These are phyloP conservation scores for Solanum paucissectum DNA, from an alignment of 257 asterid genomes.

Conservation along the genomic window DNA sequence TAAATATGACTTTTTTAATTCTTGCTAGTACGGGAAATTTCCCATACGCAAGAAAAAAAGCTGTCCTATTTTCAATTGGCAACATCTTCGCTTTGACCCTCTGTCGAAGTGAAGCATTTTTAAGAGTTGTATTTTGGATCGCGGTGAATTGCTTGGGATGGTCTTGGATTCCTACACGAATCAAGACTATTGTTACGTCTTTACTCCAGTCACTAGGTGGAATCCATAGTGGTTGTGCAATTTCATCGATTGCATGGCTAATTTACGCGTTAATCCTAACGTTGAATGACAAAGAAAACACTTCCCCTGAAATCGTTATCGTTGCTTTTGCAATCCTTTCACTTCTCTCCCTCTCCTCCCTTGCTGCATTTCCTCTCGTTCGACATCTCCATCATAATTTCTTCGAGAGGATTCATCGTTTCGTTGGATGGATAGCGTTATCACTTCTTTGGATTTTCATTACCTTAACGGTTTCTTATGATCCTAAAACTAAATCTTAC, in stretches of 20 bases:
- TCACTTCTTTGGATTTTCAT: constrained; percentile 51
- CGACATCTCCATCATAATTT: constrained; percentile 82
- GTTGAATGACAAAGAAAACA: constrained; percentile 27
- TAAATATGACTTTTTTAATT: constrained; percentile 31
- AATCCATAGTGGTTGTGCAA: constrained; percentile 67
- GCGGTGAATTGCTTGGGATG: constrained; percentile 48
- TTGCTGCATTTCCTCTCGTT: constrained; percentile 64
- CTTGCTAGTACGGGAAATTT: constrained; percentile 50
- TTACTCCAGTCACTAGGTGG: constrained; percentile 61
- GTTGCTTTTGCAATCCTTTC: constrained; percentile 42
- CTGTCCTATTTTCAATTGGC: constrained; percentile 44
- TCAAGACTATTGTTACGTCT: constrained; percentile 44
- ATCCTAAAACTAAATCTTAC: constrained; percentile 38
- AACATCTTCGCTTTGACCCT: constrained; percentile 45
- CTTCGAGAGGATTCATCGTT: constrained; percentile 60
- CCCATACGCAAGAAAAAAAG: constrained; percentile 30
- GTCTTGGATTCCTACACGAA: constrained; percentile 36
- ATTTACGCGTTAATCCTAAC: constrained; percentile 45
- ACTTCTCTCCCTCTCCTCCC: constrained; percentile 34
- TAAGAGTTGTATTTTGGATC: constrained; percentile 50
- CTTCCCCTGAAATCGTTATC: constrained; percentile 30
- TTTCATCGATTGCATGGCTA: constrained; percentile 65
- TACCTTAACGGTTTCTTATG: constrained; percentile 33
- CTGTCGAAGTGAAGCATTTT: constrained; percentile 56
- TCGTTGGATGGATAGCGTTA: constrained; percentile 54